phyloP scores from a whole-genome alignment of 805 yeast genomes.

The Scheffersomyces stipitis region DNA sequence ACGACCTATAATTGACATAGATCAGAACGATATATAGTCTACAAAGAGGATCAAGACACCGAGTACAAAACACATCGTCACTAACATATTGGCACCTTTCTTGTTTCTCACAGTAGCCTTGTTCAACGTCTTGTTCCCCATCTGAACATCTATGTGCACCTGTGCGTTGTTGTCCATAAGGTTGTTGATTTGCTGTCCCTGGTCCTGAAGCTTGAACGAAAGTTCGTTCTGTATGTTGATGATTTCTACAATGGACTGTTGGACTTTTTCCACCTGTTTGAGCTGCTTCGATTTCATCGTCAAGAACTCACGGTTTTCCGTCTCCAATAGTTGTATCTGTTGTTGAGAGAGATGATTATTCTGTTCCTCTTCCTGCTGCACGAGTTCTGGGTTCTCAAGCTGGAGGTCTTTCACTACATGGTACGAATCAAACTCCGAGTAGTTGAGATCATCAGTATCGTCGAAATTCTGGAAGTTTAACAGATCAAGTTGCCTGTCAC shows the following conservation, averaged over 20 bases:
- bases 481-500: conserved; percentile 36
- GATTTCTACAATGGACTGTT: conserved; percentile 67
- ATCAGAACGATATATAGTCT: conserved; percentile 41
- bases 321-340: conserved; percentile 56
- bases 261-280: conserved; percentile 58
- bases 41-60: conserved; percentile 57
- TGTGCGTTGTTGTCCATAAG: conserved; percentile 67
- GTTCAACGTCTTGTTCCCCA: conserved; percentile 70
- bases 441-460: conserved; percentile 23
- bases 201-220: conserved; percentile 68
- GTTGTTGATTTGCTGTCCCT: conserved; percentile 65
- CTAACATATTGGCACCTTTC: conserved; percentile 53
- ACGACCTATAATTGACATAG: too few species aligned
- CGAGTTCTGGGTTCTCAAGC: conserved; percentile 1
- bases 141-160: conserved; percentile 59
- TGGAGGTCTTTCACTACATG: too few species aligned
- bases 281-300: conserved; percentile 59
- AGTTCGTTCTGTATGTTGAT: conserved; percentile 73
- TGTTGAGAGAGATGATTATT: conserved; percentile 40
- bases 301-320: conserved; percentile 58
- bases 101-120: conserved; percentile 70
- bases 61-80: conserved; percentile 52
- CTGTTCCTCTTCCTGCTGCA: not conserved
- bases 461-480: conserved; percentile 43
- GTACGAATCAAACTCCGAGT: conserved; percentile 7